Percentiles rank a stretch among this genome's conserved stretches.
Evolutionary conservation across 2,329 filamentous ascomycete genomes (phyloP).

Genomic region (Alternaria sp.): DNA sequence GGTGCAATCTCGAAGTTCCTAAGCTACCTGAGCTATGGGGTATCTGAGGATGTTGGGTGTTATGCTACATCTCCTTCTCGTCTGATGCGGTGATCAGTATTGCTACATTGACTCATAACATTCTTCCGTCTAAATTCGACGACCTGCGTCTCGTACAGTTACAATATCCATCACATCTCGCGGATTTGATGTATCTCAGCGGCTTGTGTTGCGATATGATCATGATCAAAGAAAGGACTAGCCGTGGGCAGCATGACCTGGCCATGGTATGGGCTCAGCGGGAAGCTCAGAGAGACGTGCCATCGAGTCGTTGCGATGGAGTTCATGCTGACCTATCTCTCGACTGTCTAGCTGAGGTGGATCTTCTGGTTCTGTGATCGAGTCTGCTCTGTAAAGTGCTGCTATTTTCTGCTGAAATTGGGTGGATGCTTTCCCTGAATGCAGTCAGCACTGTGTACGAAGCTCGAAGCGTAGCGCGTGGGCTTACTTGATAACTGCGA

Average conservation of each 20-base stretch:
- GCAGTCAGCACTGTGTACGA: neutral
- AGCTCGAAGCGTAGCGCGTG: neutral
- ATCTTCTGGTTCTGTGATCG: slow-evolving; percentile 12
- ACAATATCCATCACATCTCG: neutral
- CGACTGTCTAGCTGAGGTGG: slow-evolving; percentile 12
- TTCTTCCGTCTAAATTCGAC: neutral
- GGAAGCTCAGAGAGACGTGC: slow-evolving; percentile 11
- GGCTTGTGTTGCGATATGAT: neutral
- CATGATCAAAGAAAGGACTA: neutral
- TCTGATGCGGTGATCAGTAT: neutral
- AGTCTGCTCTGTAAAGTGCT: slow-evolving; percentile 2
- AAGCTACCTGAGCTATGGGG: neutral
- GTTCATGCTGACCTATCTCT: slow-evolving; percentile 2
- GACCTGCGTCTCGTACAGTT: neutral
- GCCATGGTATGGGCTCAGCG: slow-evolving; percentile 11
- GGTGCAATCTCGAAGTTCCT: neutral
- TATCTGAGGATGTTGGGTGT: neutral
- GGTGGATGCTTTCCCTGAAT: neutral
- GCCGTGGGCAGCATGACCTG: neutral
- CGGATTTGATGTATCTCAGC: neutral
- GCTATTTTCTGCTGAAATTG: neutral
- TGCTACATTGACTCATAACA: neutral
- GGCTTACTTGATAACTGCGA: slow-evolving; percentile 11
- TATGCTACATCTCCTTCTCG: neutral
- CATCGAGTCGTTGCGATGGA: neutral